Evolutionary conservation across 305 asterid species (phyloP).

Genomic region (Lippia alba): DNA sequence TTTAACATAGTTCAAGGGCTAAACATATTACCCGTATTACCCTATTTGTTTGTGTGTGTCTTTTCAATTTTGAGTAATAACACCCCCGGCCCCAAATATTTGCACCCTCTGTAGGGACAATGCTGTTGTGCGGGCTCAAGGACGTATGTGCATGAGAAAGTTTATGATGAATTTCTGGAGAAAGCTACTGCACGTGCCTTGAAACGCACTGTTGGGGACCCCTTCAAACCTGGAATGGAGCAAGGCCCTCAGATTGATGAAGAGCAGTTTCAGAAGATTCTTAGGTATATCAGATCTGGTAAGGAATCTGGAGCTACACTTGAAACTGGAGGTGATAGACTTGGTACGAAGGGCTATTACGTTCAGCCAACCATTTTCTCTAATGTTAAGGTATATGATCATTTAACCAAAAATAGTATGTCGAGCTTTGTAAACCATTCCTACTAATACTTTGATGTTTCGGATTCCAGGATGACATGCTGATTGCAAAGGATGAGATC

Average conservation of each 20-base stretch:
- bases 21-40: no score
- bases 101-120: constrained; percentile 72
- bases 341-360: constrained; percentile 74
- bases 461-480: constrained; percentile 73
- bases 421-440: constrained; percentile 22
- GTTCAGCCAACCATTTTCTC: constrained; percentile 96
- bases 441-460: constrained; percentile 11
- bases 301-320: constrained; percentile 81
- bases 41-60: no score
- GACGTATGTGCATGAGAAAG: constrained; percentile 85
- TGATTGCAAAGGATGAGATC: constrained; percentile 86
- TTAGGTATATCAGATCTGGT: constrained; percentile 70
- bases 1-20: no score
- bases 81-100: no score
- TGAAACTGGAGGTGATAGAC: constrained; percentile 83
- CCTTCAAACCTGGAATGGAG: constrained; percentile 82
- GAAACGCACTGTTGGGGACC: constrained; percentile 90
- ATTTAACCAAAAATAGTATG: constrained; percentile 1
- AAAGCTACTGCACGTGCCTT: constrained; percentile 84
- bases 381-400: constrained; percentile 65
- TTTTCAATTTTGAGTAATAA: no score
- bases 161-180: constrained; percentile 84
- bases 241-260: constrained; percentile 96
- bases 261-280: constrained; percentile 79
- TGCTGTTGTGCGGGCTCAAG: constrained; percentile 99